Evolutionary conservation across 805 yeast species (phyloP), one percentile per base, ranked within the genome.

Genomic region (Torulaspora maleeae): DNA sequence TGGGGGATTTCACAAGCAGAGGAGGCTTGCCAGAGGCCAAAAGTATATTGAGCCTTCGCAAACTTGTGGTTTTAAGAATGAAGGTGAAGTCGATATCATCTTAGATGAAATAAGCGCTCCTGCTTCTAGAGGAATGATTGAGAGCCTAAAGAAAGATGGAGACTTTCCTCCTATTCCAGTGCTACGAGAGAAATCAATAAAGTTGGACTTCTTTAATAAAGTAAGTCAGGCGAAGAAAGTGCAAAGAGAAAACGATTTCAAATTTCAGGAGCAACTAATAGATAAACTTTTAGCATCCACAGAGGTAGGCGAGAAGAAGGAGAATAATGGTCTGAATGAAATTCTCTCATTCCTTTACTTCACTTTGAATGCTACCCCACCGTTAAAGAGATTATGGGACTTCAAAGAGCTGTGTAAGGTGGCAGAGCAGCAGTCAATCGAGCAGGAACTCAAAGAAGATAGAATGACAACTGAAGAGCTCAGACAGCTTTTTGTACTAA

Each of bases 31-130:
- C 52, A 76, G 72, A 52, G 76, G 74, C 52, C 78, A 78, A 36
- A 64, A 72, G 4, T 66, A 74, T 19, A 60, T 80, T 6, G 85
- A 82, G 45, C 82, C 85, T 3, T 65, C 70, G 16, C 67, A 79
- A 45, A 60, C 75, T 1, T 68, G 82, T 30, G 82, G 83, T 4
- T 67, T 62, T 48, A 44, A 64, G 20, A 75, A 79, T 49, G 71
- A 79, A 50, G 85, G 85, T 3, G 75, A 79, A 46, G 71, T 83
- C 22, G 86, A 83, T 40, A 71, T 85, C 4, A 50, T 61, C 8
- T 69, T 74, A 24, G 80, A 73, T 32, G 73, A 69, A 22, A 66
- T 68, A 16, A 62, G 58, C 5, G 59, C 58, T 10, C 56, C 52
- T 2, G 50, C 49, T 27, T 56, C 59, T 4, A 53, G 53, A 22